Percentiles rank a stretch among this genome's conserved stretches.
These are phyloP conservation scores for Candida sanyaensis DNA, from an alignment of 1,139 yeast genomes.

Conservation along the genomic window DNA sequence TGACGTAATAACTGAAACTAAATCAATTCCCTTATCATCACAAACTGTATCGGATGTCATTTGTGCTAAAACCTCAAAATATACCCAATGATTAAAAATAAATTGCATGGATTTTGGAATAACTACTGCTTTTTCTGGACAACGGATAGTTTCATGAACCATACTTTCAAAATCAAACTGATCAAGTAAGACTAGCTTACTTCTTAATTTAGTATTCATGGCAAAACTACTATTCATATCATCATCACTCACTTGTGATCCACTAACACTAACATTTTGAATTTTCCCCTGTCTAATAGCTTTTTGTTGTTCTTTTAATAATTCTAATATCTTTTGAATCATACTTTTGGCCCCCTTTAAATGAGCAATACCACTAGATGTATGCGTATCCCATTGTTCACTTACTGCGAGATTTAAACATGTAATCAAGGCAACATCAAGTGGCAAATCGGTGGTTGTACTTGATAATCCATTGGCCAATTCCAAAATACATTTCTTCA, in stretches of 20 bases:
- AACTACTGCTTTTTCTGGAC: slow-evolving; percentile 8
- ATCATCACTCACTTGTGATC: background rate
- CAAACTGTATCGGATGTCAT: slow-evolving; percentile 53
- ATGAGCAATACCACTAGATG: slow-evolving; percentile 67
- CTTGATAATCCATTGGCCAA: slow-evolving; percentile 56
- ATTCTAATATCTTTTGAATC: slow-evolving; percentile 48
- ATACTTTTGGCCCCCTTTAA: slow-evolving; percentile 65
- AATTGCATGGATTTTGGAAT: slow-evolving; percentile 52
- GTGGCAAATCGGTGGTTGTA: slow-evolving; percentile 41
- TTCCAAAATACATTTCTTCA: slow-evolving; percentile 61
- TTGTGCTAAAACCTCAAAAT: slow-evolving; percentile 65
- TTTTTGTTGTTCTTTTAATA: slow-evolving; percentile 30
- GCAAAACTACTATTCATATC: slow-evolving; percentile 8
- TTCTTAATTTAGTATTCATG: slow-evolving; percentile 19
- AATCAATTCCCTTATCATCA: slow-evolving; percentile 47
- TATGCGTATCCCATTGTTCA: slow-evolving; percentile 71
- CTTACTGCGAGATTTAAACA: slow-evolving; percentile 64
- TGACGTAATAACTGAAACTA: slow-evolving; percentile 43
- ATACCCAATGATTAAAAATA: slow-evolving; percentile 64
- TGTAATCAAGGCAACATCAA: slow-evolving; percentile 67
- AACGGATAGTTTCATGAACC: slow-evolving; percentile 17
- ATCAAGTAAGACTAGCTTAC: slow-evolving; percentile 33
- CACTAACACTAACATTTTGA: slow-evolving; percentile 5
- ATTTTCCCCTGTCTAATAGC: slow-evolving; percentile 16
- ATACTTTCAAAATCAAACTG: slow-evolving; percentile 39